A percentile compares a stretch with the other conserved stretches of the same genome.
These are phyloP conservation scores for Apiospora malaysiana DNA, from an alignment of 2,329 filamentous ascomycete genomes.

Conservation along the genomic window DNA sequence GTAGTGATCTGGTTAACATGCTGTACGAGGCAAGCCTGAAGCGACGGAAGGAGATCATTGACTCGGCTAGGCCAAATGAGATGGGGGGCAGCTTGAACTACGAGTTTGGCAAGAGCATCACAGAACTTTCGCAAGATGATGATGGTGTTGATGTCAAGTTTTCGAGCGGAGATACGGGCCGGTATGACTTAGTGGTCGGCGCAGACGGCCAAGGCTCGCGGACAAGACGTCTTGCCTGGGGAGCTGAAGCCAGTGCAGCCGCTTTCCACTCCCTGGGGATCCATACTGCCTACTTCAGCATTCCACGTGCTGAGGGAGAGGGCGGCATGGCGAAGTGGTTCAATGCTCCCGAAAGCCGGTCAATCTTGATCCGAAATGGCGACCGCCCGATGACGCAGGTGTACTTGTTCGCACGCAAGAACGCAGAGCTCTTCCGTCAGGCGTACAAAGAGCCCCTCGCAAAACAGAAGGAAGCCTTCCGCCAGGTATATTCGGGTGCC, in stretches of 20 bases:
- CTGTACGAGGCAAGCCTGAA: constrained; percentile 49
- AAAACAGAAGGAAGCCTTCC: constrained; percentile 33
- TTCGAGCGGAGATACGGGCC: constrained; percentile 47
- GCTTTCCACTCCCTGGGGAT: constrained; percentile 38
- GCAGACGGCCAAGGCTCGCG: constrained; percentile 60
- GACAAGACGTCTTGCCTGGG: constrained; percentile 47
- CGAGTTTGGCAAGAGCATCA: constrained; percentile 40
- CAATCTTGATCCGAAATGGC: constrained; percentile 46
- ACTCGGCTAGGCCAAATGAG: constrained; percentile 32
- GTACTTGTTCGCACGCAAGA: constrained; percentile 40
- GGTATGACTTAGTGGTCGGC: constrained; percentile 59
- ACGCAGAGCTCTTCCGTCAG: constrained; percentile 19
- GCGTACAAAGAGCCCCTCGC: constrained; percentile 27
- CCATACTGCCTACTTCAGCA: constrained; percentile 47
- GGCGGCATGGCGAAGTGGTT: constrained; percentile 43
- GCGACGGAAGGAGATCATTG: constrained; percentile 30
- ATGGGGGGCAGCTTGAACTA: constrained; percentile 37
- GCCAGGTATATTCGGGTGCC: constrained; percentile 41
- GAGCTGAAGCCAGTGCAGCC: constrained; percentile 33
- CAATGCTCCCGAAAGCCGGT: constrained; percentile 42
- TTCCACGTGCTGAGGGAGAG: constrained; percentile 37
- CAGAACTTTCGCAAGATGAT: constrained; percentile 39
- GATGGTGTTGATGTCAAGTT: constrained; percentile 46
- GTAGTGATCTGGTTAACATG: constrained; percentile 59
- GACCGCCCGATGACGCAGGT: constrained; percentile 41